Evolutionary conservation across 768 basidiomycete species (phyloP).

Genomic region (Lactarius hatsudake): DNA sequence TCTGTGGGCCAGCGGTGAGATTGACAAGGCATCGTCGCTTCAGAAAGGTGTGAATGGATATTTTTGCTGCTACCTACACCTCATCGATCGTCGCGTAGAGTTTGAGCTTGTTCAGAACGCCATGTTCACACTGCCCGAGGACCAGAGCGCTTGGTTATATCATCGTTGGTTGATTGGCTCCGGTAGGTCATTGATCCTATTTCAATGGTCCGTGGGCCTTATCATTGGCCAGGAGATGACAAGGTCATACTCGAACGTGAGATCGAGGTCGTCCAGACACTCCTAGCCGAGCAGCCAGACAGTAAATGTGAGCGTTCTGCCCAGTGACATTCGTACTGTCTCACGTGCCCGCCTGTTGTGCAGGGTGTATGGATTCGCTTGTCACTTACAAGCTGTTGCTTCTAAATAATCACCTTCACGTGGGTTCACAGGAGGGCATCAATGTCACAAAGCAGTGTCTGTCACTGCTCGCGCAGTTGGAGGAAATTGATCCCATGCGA

Average conservation of each 20-base stretch:
- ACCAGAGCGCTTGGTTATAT: slow-evolving; percentile 98
- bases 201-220: background rate
- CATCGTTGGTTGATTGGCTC: slow-evolving; percentile 94
- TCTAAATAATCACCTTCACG: slow-evolving; percentile 43
- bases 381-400: slow-evolving; percentile 79
- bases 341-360: slow-evolving; percentile 10
- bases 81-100: slow-evolving; percentile 48
- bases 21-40: slow-evolving; percentile 53
- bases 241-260: slow-evolving; percentile 63
- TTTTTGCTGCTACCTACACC: background rate
- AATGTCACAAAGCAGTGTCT: slow-evolving; percentile 45
- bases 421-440: slow-evolving; percentile 33
- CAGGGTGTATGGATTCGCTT: slow-evolving; percentile 95
- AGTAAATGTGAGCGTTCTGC: slow-evolving; percentile 70
- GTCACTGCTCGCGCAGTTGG: slow-evolving; percentile 53
- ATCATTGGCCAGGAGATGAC: slow-evolving; percentile 49
- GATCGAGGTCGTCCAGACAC: slow-evolving; percentile 73
- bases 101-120: slow-evolving; percentile 91
- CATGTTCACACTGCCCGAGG: slow-evolving; percentile 93
- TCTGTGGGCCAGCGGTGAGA: slow-evolving; percentile 59
- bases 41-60: slow-evolving; percentile 57
- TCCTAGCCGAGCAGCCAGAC: slow-evolving; percentile 86
- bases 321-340: background rate
- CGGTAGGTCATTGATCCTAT: slow-evolving; percentile 44
- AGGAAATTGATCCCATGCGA: slow-evolving; percentile 63